A percentile compares a stretch with the other conserved stretches of the same genome.
Conservation (phyloP, 208 protist genomes). For the Crithidia bombi region DNA sequence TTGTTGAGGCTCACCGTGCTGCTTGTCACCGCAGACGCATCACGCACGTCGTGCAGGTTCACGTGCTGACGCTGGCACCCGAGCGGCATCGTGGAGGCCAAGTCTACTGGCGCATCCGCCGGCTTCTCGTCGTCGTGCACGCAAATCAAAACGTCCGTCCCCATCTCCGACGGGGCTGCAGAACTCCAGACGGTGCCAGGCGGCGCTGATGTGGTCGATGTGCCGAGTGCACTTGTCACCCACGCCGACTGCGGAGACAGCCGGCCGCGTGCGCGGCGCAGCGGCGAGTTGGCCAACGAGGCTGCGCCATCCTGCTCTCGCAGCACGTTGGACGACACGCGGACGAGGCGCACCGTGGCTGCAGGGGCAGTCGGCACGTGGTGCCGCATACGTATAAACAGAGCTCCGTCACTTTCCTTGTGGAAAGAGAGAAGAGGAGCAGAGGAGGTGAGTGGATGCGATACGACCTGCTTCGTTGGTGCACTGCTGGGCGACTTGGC, state of each 20-base stretch:
- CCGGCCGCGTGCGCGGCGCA: slow-evolving; percentile 11
- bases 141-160: slow-evolving; percentile 12
- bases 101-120: not conserved
- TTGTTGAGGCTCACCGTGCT: not conserved
- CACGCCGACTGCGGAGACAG: slow-evolving; percentile 11
- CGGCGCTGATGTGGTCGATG: not conserved
- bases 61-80: slow-evolving; percentile 18
- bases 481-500: not conserved
- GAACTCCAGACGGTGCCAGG: slow-evolving; percentile 16
- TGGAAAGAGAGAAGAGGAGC: not conserved
- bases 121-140: slow-evolving; percentile 18
- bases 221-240: slow-evolving; percentile 4
- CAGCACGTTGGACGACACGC: slow-evolving; percentile 1
- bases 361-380: slow-evolving; percentile 1
- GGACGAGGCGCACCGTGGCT: slow-evolving; percentile 17
- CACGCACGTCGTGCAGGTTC: slow-evolving; percentile 18
- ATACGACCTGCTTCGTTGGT: not conserved
- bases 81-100: slow-evolving; percentile 10
- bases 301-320: slow-evolving; percentile 3
- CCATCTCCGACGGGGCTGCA: not conserved
- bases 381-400: slow-evolving; percentile 17
- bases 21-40: not conserved
- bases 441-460: slow-evolving; percentile 1
- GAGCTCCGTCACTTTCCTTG: not conserved
- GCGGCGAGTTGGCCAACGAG: not conserved